These are phyloP conservation scores for Setaria italica DNA, from an alignment of 202 grass and related monocot species.

Conservation along the genomic window DNA sequence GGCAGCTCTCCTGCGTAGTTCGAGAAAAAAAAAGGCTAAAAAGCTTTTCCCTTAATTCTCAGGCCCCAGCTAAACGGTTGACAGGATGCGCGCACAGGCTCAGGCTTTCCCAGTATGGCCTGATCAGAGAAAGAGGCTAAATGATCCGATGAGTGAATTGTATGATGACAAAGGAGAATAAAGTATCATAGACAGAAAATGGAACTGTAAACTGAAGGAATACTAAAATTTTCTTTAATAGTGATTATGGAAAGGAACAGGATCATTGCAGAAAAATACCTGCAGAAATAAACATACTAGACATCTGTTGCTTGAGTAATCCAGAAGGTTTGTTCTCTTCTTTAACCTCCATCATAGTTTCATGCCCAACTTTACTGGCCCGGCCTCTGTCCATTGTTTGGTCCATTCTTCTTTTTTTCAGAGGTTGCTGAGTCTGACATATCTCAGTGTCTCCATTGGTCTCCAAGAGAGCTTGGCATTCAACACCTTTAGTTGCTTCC, in stretches of 20 bases:
- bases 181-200: slow-evolving; percentile 22
- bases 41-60: background rate
- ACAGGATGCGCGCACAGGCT: too few relatives aligned
- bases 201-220: background rate
- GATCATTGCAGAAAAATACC: slow-evolving; percentile 42
- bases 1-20: too few relatives aligned
- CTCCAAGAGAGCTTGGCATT: slow-evolving; percentile 41
- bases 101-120: too few relatives aligned
- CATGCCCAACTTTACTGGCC: slow-evolving; percentile 42
- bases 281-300: slow-evolving; percentile 43
- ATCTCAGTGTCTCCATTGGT: slow-evolving; percentile 29
- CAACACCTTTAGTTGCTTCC: slow-evolving; percentile 43
- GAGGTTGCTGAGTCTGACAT: slow-evolving; percentile 34
- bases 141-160: background rate
- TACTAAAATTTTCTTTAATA: background rate
- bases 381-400: slow-evolving; percentile 27
- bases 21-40: background rate
- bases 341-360: slow-evolving; percentile 26
- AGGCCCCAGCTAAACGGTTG: background rate
- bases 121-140: slow-evolving; percentile 5
- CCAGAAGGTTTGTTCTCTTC: slow-evolving; percentile 22
- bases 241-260: slow-evolving; percentile 26
- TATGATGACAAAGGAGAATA: background rate
- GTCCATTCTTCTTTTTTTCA: slow-evolving; percentile 51
- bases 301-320: slow-evolving; percentile 13